Evolutionary conservation across 2,329 filamentous ascomycete species (phyloP), one percentile per base, ranked within the genome.

Genomic region (Fusarium nodosum): DNA sequence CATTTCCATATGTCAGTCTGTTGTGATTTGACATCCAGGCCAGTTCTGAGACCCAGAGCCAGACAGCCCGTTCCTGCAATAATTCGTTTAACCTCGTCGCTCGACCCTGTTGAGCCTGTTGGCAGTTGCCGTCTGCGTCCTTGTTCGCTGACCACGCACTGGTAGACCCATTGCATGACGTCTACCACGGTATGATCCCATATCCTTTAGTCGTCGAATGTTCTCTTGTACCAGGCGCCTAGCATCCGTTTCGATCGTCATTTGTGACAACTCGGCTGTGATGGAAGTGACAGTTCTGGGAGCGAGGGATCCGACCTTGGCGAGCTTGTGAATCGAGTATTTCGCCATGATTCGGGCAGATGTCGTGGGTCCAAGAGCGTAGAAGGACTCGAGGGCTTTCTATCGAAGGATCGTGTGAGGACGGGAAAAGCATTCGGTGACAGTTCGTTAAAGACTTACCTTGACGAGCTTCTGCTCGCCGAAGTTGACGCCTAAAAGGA

Each of bases 211-310:
- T 63, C 95, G 85, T 77, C 86, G 86, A 73, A 99, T 97, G 76
- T 98, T 96, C 51, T 97, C 93, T 75, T 91, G 86, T 38, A 97
- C 82, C 62, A 93, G 83, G 77, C 91, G 88, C 75, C 89, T 85
- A 69, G 97, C 85, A 75, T 98, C 94, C 79, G 92, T 97, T 80
- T 97, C 96, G 75, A 98, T 93, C 64, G 92, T 97, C 93, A 99
- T 94, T 56, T 90, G 90, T 18, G 93, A 93, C 41, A 99, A 85
- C 76, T 97, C 93, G 52, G 91, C 91, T 24, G 92, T 96, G 64
- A 99, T 85, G 55, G 92, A 91, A 54, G 93, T 90, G 72, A 97
- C 83, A 64, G 93, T 94, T 78, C 91, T 90, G 63, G 90, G 88
- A 45, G 88, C 86, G 22, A 99, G 82, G 10, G 88, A 86, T 78